Conservation (phyloP, 331 rosid genomes). For the Arachis monticola region DNA sequence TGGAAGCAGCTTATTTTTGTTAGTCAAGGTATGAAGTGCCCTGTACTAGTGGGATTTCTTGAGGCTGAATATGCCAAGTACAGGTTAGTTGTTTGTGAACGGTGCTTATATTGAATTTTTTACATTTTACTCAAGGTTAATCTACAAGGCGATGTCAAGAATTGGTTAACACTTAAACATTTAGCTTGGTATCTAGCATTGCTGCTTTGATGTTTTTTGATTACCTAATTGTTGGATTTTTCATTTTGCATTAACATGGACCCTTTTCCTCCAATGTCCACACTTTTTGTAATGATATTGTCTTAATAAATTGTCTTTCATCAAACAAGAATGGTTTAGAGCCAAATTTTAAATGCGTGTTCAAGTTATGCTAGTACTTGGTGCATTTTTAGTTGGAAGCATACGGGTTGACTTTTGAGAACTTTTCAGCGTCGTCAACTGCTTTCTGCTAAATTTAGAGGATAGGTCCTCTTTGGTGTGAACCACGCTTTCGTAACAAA, state of each 20-base stretch:
- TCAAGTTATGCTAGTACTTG: too few relatives aligned
- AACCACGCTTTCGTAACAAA: background rate
- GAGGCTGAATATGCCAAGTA: constrained; percentile 98
- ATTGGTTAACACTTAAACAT: background rate
- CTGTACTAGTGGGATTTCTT: constrained; percentile 95
- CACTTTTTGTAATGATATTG: too few relatives aligned
- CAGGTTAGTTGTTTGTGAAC: constrained; percentile 66
- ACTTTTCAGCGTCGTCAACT: background rate
- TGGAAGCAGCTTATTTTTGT: constrained; percentile 98
- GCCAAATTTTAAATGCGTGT: too few relatives aligned
- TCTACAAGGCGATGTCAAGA: constrained; percentile 14
- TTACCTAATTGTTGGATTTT: too few relatives aligned
- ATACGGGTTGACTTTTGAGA: background rate
- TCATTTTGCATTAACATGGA: too few relatives aligned
- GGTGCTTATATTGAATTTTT: constrained; percentile 14
- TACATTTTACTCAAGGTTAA: background rate
- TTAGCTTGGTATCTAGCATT: too few relatives aligned
- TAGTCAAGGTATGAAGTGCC: constrained; percentile 80
- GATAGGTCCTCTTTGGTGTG: background rate
- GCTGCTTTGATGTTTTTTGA: too few relatives aligned
- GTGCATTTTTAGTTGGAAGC: too few relatives aligned
- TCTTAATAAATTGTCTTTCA: too few relatives aligned
- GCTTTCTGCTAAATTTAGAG: background rate
- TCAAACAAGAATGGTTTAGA: too few relatives aligned
- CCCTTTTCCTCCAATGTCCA: too few relatives aligned